A percentile compares a stretch with the other conserved stretches of the same genome.
These are phyloP conservation scores for Aspergillus indologenus DNA, from an alignment of 495 filamentous ascomycete genomes.

Conservation along the genomic window DNA sequence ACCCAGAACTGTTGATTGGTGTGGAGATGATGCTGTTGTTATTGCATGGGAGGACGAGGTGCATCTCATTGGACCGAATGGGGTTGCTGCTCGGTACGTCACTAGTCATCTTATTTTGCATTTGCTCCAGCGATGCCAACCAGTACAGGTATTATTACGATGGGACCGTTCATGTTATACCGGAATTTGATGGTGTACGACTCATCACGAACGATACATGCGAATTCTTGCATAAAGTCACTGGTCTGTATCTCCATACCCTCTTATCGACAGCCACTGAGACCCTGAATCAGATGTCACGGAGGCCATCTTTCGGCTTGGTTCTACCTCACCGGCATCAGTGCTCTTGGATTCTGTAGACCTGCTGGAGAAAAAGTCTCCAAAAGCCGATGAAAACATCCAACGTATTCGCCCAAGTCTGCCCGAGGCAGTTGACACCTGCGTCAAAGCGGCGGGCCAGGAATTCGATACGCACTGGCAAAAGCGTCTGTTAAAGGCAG, in stretches of 20 bases:
- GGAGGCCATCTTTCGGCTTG: conserved; percentile 83
- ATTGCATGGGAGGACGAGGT: conserved; percentile 98
- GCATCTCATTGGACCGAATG: conserved; percentile 86
- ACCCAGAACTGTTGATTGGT: conserved; percentile 90
- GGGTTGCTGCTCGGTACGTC: conserved; percentile 63
- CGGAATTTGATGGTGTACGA: conserved; percentile 85
- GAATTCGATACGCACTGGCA: conserved; percentile 91
- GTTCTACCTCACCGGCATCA: conserved; percentile 81
- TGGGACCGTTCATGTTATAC: conserved; percentile 80
- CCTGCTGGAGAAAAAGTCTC: conserved; percentile 87
- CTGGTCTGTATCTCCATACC: conserved; percentile 39
- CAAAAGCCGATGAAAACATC: conserved; percentile 96
- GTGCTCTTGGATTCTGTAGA: conserved; percentile 89
- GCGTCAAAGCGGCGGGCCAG: conserved; percentile 85
- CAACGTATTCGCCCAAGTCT: conserved; percentile 84
- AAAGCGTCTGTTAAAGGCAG: conserved; percentile 90
- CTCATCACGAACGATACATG: conserved; percentile 87
- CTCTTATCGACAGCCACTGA: conserved; percentile 5
- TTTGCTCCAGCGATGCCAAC: conserved; percentile 11
- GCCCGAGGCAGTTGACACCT: conserved; percentile 87
- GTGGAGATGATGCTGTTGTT: conserved; percentile 90
- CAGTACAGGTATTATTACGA: conserved; percentile 76
- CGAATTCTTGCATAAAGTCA: conserved; percentile 92
- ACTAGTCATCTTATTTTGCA: not conserved
- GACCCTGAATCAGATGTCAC: conserved; percentile 56